Evolutionary conservation across 2,329 filamentous ascomycete species (phyloP).

Genomic region (Ascochyta pisi): DNA sequence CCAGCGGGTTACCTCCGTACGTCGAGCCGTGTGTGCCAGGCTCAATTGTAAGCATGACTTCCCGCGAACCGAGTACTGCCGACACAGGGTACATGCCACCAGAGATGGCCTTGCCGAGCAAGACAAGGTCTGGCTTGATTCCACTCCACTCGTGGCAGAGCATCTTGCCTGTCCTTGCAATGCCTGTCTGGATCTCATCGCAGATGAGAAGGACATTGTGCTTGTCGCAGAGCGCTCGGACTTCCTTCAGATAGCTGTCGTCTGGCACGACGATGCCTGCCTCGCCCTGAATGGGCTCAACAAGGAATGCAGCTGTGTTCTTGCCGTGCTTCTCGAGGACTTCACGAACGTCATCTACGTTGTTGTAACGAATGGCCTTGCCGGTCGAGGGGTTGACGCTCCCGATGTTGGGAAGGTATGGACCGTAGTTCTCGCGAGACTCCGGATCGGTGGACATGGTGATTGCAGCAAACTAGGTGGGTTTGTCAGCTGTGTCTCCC

Average conservation of each 20-base stretch:
- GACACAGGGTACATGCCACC: constrained; percentile 99
- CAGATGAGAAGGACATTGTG: constrained; percentile 96
- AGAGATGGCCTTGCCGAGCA: constrained; percentile 96
- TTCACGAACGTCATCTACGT: constrained; percentile 78
- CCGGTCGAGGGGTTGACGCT: constrained; percentile 76
- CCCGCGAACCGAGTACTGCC: constrained; percentile 83
- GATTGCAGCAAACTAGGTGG: constrained; percentile 81
- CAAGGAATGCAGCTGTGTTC: constrained; percentile 88
- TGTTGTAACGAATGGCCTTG: constrained; percentile 84
- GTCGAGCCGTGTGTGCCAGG: constrained; percentile 96
- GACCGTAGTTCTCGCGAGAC: constrained; percentile 95
- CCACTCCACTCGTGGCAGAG: constrained; percentile 93
- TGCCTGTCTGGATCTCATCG: constrained; percentile 98
- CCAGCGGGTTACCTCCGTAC: constrained; percentile 97
- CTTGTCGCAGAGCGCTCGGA: constrained; percentile 87
- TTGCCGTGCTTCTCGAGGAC: constrained; percentile 81
- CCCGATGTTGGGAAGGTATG: constrained; percentile 89
- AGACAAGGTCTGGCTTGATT: constrained; percentile 93
- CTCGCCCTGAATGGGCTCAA: constrained; percentile 97
- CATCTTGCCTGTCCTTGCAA: constrained; percentile 91
- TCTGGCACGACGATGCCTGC: constrained; percentile 95
- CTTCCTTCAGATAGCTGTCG: constrained; percentile 81
- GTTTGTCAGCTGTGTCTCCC: constrained; percentile 19
- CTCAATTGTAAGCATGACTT: constrained; percentile 95
- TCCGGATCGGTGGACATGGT: constrained; percentile 95